Evolutionary conservation across 139 green algal species (phyloP).

Genomic region (Chara braunii): DNA sequence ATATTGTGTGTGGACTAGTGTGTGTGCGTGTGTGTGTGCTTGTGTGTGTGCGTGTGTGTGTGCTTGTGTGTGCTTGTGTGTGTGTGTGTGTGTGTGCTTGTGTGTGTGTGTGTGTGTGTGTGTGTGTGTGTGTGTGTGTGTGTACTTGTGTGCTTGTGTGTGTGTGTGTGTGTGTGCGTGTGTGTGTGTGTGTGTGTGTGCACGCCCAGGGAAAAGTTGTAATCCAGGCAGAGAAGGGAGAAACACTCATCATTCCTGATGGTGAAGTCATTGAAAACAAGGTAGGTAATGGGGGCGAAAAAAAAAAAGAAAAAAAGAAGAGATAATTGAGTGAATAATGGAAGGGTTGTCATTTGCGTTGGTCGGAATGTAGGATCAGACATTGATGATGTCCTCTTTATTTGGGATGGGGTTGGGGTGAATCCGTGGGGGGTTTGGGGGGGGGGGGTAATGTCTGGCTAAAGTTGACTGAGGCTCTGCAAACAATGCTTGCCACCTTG

Average conservation of each 20-base stretch:
- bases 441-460: too few relatives aligned
- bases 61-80: background rate
- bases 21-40: background rate
- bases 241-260: conserved; percentile 15
- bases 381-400: too few relatives aligned
- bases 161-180: background rate
- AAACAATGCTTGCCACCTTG: too few relatives aligned
- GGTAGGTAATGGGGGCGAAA: background rate
- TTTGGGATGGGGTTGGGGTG: too few relatives aligned
- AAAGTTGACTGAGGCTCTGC: too few relatives aligned
- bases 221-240: conserved; percentile 15
- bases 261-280: conserved; percentile 10
- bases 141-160: background rate
- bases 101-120: background rate
- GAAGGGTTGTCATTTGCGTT: too few relatives aligned
- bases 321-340: conserved; percentile 12
- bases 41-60: background rate
- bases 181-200: background rate
- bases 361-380: too few relatives aligned
- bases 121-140: background rate
- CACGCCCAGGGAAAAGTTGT: conserved; percentile 19
- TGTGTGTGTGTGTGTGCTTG: background rate
- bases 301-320: background rate
- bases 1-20: too few relatives aligned
- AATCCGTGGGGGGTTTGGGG: too few relatives aligned